Evolutionary conservation across 2,329 filamentous ascomycete genomes (phyloP), one percentile per base, ranked within the genome.

Genomic region (Golovinomyces cichoracearum): DNA sequence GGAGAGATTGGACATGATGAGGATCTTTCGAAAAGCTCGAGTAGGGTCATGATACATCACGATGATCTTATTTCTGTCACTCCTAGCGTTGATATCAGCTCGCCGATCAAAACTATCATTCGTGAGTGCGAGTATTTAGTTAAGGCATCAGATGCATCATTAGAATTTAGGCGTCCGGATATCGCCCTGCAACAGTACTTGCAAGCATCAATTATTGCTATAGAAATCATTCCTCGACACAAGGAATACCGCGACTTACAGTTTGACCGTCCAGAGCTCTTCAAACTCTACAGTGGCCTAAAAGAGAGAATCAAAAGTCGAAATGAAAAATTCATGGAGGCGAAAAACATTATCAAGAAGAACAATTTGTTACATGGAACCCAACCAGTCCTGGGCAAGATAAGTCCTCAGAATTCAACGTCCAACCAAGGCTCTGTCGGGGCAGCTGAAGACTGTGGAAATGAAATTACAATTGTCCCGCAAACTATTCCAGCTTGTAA

Each of bases 161-260:
- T 76, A 50, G 72, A 73, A 52, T 79, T 81, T 63, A 66, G 73
- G 23, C 69, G 76, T 31, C 74, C 77, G 4, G 84, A 90, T 58
- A 63, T 76, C 33, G 86, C 86, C 2, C 79, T 93, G 49, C 74
- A 80, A 54, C 82, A 93, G 52, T 95, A 88, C 59, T 71, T 95
- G 50, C 74, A 79, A 53, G 83, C 86, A 10, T 85, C 73, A 51
- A 77, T 85, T 50, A 80, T 94, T 49, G 73, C 81, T 13, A 70
- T 85, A 47, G 77, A 88, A 49, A 66, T 78, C 38, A 78, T 95
- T 23, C 81, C 83, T 1, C 70, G 69, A 31, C 84, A 93, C 60
- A 74, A 72, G 50, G 82, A 88, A 52, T 92, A 76, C 61, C 72
- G 74, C 25, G 68, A 71, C 47, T 66, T 85, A 50, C 72, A 74